Conservation (phyloP, 2,329 filamentous ascomycete genomes). For the Lachnellula arida region DNA sequence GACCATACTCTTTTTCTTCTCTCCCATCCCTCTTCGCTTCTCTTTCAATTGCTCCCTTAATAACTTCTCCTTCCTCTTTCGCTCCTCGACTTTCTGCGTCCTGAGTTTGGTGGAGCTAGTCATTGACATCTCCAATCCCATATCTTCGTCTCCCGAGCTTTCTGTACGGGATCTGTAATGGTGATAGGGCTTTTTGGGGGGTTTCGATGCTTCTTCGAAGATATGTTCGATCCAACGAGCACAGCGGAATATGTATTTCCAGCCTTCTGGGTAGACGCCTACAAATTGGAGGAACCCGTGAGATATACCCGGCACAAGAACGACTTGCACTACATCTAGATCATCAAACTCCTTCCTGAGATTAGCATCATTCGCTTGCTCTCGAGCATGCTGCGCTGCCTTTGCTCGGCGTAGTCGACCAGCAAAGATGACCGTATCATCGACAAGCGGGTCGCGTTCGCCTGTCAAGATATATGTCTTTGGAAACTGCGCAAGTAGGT, state of each 20-base stretch:
- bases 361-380: slow-evolving; percentile 51
- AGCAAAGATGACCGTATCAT: slow-evolving; percentile 95
- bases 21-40: slow-evolving; percentile 15
- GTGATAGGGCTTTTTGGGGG: neutral
- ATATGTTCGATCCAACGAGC: slow-evolving; percentile 77
- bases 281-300: slow-evolving; percentile 96
- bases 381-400: slow-evolving; percentile 46
- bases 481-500: slow-evolving; percentile 78
- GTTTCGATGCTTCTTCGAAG: slow-evolving; percentile 48
- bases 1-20: slow-evolving; percentile 42
- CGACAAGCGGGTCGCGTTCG: slow-evolving; percentile 89
- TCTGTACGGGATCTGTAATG: slow-evolving; percentile 23
- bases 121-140: slow-evolving; percentile 76
- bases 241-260: slow-evolving; percentile 78
- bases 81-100: slow-evolving; percentile 5
- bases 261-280: slow-evolving; percentile 79
- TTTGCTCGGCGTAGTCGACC: slow-evolving; percentile 81
- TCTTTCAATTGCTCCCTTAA: slow-evolving; percentile 32
- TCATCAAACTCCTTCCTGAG: slow-evolving; percentile 59
- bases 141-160: slow-evolving; percentile 65
- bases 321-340: slow-evolving; percentile 73
- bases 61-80: slow-evolving; percentile 30
- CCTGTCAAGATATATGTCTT: slow-evolving; percentile 93
- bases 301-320: slow-evolving; percentile 79
- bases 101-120: slow-evolving; percentile 33